A percentile compares a stretch with the other conserved stretches of the same genome.
Evolutionary conservation across 2,329 filamentous ascomycete genomes (phyloP).

Genomic region (Colletotrichum phormii): DNA sequence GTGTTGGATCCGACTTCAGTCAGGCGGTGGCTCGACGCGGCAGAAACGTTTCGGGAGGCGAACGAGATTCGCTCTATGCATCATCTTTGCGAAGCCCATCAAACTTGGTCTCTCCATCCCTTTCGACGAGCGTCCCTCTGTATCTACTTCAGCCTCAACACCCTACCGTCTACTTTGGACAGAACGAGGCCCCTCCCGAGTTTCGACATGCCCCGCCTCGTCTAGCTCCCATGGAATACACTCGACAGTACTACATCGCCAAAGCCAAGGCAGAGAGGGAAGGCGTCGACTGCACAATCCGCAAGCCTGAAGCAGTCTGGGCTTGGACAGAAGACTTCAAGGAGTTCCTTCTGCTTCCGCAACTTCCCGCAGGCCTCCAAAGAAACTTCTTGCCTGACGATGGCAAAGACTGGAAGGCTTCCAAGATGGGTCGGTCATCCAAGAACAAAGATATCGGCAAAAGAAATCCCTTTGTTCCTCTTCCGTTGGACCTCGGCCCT

Average conservation of each 20-base stretch:
- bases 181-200: constrained; percentile 21
- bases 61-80: neutral
- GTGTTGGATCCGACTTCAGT: constrained; percentile 21
- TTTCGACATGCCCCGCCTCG: constrained; percentile 38
- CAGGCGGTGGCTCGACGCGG: constrained; percentile 1
- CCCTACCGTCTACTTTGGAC: constrained; percentile 25
- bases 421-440: neutral
- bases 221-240: constrained; percentile 55
- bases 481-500: constrained; percentile 27
- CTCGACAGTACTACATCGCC: constrained; percentile 49
- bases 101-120: constrained; percentile 18
- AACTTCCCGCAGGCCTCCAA: constrained; percentile 43
- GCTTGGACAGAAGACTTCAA: constrained; percentile 48
- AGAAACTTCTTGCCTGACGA: constrained; percentile 24
- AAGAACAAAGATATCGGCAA: constrained; percentile 3
- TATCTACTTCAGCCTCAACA: constrained; percentile 33
- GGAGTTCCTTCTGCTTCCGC: constrained; percentile 51
- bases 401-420: constrained; percentile 18
- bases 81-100: constrained; percentile 18
- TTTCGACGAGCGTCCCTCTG: constrained; percentile 21
- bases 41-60: neutral
- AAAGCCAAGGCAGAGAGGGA: constrained; percentile 44
- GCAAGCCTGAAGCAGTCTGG: constrained; percentile 44
- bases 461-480: constrained; percentile 19
- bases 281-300: constrained; percentile 43